phyloP scores from a whole-genome alignment of 2,329 filamentous ascomycete genomes.

The Hypoxylon sp. region DNA sequence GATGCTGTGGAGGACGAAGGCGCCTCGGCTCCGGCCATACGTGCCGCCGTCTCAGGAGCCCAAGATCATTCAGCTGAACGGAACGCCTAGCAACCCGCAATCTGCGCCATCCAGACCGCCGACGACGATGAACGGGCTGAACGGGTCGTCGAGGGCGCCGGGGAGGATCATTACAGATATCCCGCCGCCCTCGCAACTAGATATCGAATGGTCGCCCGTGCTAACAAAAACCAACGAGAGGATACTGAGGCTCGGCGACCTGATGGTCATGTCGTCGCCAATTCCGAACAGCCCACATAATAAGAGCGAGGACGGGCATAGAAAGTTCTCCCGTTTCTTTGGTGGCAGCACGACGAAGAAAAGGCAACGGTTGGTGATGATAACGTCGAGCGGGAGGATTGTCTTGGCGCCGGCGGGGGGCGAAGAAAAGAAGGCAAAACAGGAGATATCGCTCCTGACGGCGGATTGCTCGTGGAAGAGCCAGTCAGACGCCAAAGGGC shows the following conservation, averaged over 20 bases:
- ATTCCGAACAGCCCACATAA: constrained; percentile 76
- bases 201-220: constrained; percentile 98
- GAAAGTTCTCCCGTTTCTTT: constrained; percentile 94
- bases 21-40: constrained; percentile 85
- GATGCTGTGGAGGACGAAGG: constrained; percentile 86
- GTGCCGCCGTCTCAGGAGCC: constrained; percentile 79
- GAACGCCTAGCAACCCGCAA: constrained; percentile 50
- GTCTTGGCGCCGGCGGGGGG: constrained; percentile 90
- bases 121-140: constrained; percentile 51
- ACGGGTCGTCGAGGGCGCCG: constrained; percentile 66
- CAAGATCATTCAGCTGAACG: constrained; percentile 76
- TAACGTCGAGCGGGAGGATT: constrained; percentile 89
- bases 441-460: constrained; percentile 84
- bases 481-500: constrained; percentile 84
- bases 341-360: constrained; percentile 91
- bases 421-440: constrained; percentile 94
- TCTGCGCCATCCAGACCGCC: constrained; percentile 41
- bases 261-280: constrained; percentile 82
- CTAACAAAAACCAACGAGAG: constrained; percentile 90
- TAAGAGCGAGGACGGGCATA: constrained; percentile 76
- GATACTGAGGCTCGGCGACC: constrained; percentile 91
- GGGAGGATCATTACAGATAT: constrained; percentile 91
- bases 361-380: constrained; percentile 89
- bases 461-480: constrained; percentile 80
- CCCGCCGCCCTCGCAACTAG: constrained; percentile 93